Evolutionary conservation across 805 yeast species (phyloP), one percentile per base, ranked within the genome.

Genomic region (Candida piceae): DNA sequence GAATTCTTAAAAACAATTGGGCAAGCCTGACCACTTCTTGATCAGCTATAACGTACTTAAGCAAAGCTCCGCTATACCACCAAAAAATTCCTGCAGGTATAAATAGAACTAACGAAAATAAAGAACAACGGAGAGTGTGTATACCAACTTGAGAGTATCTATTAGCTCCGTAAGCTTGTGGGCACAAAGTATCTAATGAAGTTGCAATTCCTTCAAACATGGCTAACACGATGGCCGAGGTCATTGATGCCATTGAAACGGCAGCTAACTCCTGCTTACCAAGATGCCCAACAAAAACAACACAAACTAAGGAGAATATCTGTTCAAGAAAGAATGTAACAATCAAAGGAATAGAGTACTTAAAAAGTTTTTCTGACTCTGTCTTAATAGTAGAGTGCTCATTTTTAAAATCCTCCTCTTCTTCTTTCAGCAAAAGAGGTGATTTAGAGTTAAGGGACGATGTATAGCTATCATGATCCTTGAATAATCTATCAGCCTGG

Each of bases 121-220:
- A 68, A 18, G 79, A 72, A 58, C 90, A 84, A 48, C 86, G 63
- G 46, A 78, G 72, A 41, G 78, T 71, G 46, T 83, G 78, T 13
- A 81, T 57, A 0, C 93, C 93, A 11, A 84, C 90, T 34, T 72
- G 55, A 42, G 66, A 66, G 50, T 63, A 73, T 44, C 80, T 80
- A 33, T 73, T 73, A 17, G 84, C 74, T 18, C 93, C 90, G 53
- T 69, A 83, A 0, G 89, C 83, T 58, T 84, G 90, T 2, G 89
- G 82, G 55, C 93, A 84, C 21, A 84, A 63, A 0, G 93, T 84
- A 50, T 83, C 90, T 36, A 84, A 64, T 41, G 87, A 73, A 0
- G 90, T 83, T 13, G 87, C 70, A 2, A 83, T 74, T 12, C 90
- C 93, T 56, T 81, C 87, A 49, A 82, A 78, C 1, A 83, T 70